A percentile compares a stretch with the other conserved stretches of the same genome.
phyloP scores from a whole-genome alignment of 768 basidiomycete genomes.

The Leucosporidium scottii region DNA sequence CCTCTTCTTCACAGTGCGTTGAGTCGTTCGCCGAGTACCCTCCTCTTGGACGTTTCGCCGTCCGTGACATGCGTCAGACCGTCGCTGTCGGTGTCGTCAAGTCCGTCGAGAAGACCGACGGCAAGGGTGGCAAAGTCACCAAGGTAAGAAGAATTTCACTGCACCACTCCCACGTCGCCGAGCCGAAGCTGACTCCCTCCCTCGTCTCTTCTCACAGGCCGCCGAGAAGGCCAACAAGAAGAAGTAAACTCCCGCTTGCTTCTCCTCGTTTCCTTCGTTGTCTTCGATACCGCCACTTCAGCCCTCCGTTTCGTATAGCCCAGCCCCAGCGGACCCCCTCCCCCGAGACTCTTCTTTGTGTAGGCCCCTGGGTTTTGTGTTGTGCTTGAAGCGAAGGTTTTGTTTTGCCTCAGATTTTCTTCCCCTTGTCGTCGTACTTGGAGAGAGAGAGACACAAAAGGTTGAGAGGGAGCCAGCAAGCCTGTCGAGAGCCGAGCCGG shows the following conservation, averaged over 20 bases:
- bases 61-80: conserved; percentile 99
- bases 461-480: no score
- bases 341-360: no score
- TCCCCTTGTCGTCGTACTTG: no score
- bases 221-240: conserved; percentile 72
- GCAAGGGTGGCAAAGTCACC: conserved; percentile 45
- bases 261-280: not conserved
- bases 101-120: conserved; percentile 90
- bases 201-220: conserved; percentile 48
- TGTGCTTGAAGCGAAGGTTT: no score
- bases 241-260: conserved; percentile 27
- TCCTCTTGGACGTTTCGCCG: conserved; percentile 97
- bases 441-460: no score
- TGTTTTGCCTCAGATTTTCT: no score
- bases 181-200: no score
- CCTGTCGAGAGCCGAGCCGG: no score
- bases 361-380: no score
- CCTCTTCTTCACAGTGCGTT: conserved; percentile 14
- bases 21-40: conserved; percentile 57
- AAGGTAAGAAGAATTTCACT: not conserved
- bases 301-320: not conserved
- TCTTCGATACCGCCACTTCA: not conserved
- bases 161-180: no score
- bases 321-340: no score
- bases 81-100: conserved; percentile 74